phyloP scores from a whole-genome alignment of 495 filamentous ascomycete species.

The Rhizodiscina lignyota region DNA sequence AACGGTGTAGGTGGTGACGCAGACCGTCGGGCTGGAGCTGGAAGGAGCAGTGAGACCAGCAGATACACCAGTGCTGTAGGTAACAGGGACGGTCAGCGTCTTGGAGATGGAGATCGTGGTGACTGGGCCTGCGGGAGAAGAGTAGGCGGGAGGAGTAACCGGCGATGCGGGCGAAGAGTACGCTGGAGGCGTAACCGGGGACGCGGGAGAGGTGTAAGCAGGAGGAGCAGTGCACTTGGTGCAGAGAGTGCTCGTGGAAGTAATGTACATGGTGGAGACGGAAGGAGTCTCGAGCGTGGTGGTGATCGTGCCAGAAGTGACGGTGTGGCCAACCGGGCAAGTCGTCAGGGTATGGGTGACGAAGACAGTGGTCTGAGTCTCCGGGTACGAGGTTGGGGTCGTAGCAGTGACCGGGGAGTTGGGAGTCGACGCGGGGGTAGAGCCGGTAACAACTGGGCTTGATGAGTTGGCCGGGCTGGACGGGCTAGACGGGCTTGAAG shows the following conservation, averaged over 20 bases:
- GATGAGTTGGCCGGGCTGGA: conserved; percentile 5
- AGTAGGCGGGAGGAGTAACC: conserved; percentile 4
- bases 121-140: conserved; percentile 23
- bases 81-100: conserved; percentile 26
- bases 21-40: conserved; percentile 33
- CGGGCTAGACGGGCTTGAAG: conserved; percentile 5
- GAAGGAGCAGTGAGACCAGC: conserved; percentile 29
- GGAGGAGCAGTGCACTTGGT: conserved; percentile 1
- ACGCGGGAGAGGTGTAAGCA: background rate
- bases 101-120: conserved; percentile 38
- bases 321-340: conserved; percentile 10
- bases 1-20: conserved; percentile 48
- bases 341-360: conserved; percentile 8
- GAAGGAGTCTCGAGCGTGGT: background rate
- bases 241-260: conserved; percentile 4
- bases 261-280: conserved; percentile 5
- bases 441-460: too few species aligned
- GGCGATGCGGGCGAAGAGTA: conserved; percentile 24
- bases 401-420: background rate
- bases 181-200: background rate
- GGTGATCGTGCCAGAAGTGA: conserved; percentile 2
- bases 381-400: background rate
- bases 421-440: background rate
- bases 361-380: conserved; percentile 1
- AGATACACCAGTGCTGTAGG: conserved; percentile 26